Evolutionary conservation across 805 yeast genomes (phyloP), one percentile per base, ranked within the genome.

Genomic region (Torulaspora delbrueckii): DNA sequence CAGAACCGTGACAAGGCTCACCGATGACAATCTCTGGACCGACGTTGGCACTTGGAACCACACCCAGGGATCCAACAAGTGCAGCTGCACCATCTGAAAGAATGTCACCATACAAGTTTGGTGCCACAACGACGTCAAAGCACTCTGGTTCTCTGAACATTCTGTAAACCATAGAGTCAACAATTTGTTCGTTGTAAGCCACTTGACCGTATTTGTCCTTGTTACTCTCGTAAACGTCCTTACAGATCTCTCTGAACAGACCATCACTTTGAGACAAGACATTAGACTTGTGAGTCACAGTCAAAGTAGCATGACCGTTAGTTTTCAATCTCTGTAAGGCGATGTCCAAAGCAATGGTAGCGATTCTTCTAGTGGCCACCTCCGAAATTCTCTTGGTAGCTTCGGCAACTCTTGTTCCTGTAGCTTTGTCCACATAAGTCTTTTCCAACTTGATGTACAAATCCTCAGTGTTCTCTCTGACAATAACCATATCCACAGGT

Each of bases 1-100:
- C 99, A 46, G 96, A 86, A 51, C 99, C 99, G 72, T 93, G 99
- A 66, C 97, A 90, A 65, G 99, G 99, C 73, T 93, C 99, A 67
- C 99, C 99, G 65, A 93, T 88, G 53, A 95, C 97, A 65, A 93
- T 91, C 66, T 76, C 71, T 65, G 89, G 96, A 62, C 99, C 99
- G 53, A 93, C 99, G 63, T 93, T 93, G 50, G 98, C 98, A 44
- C 95, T 84, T 61, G 99, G 98, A 46, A 93, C 97, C 47, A 93
- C 96, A 65, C 99, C 99, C 54, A 93, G 78, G 25, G 98, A 91
- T 41, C 99, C 99, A 47, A 91, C 96, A 46, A 90, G 77, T 12
- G 98, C 97, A 56, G 98, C 98, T 45, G 98, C 98, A 71, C 97
- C 98, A 66, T 90, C 98, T 54, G 95, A 84, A 58, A 93, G 75